Percentiles rank a stretch among this genome's conserved stretches.
Evolutionary conservation across 176 grass and related monocot species (phyloP).

Genomic region (Bothriochloa decipiens): DNA sequence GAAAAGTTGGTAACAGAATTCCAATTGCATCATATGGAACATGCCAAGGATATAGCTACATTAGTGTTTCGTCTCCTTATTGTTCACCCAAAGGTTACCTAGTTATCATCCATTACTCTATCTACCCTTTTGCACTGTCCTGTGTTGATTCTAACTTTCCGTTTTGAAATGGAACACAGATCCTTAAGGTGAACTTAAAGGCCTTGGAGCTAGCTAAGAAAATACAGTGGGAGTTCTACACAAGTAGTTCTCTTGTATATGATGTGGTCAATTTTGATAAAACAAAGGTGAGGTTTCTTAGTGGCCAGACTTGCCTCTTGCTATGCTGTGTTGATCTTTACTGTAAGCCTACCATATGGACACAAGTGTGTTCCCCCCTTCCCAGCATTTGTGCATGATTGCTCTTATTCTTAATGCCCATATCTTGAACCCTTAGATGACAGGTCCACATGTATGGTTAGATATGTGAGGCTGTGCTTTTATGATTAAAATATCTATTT

Average conservation of each 20-base stretch:
- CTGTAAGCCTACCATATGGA: conserved; percentile 22
- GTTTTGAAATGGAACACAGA: conserved; percentile 55
- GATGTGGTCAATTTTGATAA: conserved; percentile 50
- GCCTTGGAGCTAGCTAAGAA: conserved; percentile 80
- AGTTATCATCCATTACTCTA: conserved; percentile 14
- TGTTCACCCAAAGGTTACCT: conserved; percentile 75
- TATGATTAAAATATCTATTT: conserved; percentile 6
- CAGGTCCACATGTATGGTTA: not conserved
- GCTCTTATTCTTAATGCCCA: not conserved
- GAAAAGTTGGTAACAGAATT: conserved; percentile 66
- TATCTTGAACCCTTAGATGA: conserved; percentile 26
- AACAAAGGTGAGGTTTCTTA: conserved; percentile 67
- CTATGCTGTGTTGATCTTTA: conserved; percentile 1
- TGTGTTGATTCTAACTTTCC: conserved; percentile 33
- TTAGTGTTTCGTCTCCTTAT: conserved; percentile 78
- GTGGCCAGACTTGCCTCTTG: not conserved
- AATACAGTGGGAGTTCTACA: conserved; percentile 77
- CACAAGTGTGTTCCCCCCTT: too few species aligned
- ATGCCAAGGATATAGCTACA: conserved; percentile 67
- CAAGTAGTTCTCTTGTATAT: conserved; percentile 57
- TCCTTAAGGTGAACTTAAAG: conserved; percentile 76
- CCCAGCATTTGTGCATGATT: not conserved
- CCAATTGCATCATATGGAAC: conserved; percentile 55
- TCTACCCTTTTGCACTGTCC: conserved; percentile 15
- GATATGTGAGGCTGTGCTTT: not conserved